These are phyloP conservation scores for Magnaporthiopsis poae DNA, from an alignment of 2,329 filamentous ascomycete genomes.

Conservation along the genomic window DNA sequence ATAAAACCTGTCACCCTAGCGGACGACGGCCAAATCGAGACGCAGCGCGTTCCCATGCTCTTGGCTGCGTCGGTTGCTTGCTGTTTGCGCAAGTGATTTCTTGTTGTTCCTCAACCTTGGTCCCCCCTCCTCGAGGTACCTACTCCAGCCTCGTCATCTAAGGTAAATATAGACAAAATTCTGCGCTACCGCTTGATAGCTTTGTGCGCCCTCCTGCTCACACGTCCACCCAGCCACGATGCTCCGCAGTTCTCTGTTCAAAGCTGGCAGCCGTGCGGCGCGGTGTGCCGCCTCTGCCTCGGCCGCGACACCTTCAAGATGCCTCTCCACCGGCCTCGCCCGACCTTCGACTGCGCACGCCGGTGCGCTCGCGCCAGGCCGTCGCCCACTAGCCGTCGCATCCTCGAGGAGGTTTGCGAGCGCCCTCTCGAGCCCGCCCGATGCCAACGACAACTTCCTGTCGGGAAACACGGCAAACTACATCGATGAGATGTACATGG, in stretches of 20 bases:
- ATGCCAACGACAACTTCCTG: conserved; percentile 91
- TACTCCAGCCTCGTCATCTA: not conserved
- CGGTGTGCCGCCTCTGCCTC: conserved; percentile 18
- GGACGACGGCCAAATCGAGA: not conserved
- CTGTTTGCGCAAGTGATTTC: conserved; percentile 5
- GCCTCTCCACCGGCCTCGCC: conserved; percentile 27
- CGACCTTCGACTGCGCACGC: conserved; percentile 8
- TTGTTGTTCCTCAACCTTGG: conserved; percentile 5
- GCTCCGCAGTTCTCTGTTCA: conserved; percentile 60
- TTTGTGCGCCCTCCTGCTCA: not conserved
- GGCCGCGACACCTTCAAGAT: conserved; percentile 22
- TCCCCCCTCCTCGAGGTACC: not conserved
- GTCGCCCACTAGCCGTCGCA: conserved; percentile 40
- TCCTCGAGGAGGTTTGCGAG: conserved; percentile 46
- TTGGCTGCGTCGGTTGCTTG: not conserved
- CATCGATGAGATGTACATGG: conserved; percentile 98
- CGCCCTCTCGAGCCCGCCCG: conserved; percentile 46
- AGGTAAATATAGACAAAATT: not conserved
- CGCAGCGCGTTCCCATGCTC: not conserved
- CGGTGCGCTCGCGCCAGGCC: conserved; percentile 28
- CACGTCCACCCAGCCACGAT: conserved; percentile 38
- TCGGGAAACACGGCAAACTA: conserved; percentile 96
- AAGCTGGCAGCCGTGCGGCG: conserved; percentile 49
- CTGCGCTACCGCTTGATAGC: not conserved
- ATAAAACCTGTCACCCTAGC: not conserved